Evolutionary conservation across 345 rosid species (phyloP).

Genomic region (Gossypium bickii): DNA sequence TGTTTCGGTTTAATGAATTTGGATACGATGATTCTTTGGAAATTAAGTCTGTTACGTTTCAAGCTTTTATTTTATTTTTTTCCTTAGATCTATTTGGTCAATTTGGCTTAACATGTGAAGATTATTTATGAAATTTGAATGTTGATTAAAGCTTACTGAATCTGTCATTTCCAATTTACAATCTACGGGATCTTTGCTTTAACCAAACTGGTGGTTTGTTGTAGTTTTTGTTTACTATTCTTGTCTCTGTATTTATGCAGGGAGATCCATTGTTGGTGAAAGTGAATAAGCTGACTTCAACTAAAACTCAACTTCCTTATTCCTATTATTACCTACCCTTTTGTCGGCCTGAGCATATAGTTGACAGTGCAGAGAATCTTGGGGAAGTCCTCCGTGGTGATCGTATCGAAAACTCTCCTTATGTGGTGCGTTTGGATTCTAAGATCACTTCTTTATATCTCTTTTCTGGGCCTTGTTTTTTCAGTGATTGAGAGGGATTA

Average conservation of each 20-base stretch:
- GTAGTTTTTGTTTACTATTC: not conserved
- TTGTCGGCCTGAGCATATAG: slow-evolving; percentile 53
- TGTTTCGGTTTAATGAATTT: not conserved
- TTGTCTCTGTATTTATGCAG: slow-evolving; percentile 30
- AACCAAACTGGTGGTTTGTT: not conserved
- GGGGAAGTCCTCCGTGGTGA: slow-evolving; percentile 57
- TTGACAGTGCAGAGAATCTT: slow-evolving; percentile 88
- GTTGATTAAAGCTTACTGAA: not conserved
- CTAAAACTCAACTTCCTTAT: slow-evolving; percentile 90
- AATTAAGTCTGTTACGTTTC: not conserved
- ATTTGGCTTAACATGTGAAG: not conserved
- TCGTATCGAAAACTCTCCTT: slow-evolving; percentile 18
- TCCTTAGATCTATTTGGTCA: not conserved
- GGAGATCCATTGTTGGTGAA: slow-evolving; percentile 80
- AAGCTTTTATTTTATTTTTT: not conserved
- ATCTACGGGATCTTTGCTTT: not conserved
- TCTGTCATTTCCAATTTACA: not conserved
- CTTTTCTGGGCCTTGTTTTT: not conserved
- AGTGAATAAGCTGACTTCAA: slow-evolving; percentile 86
- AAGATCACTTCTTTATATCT: not conserved
- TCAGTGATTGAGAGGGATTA: not conserved
- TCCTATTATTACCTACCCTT: slow-evolving; percentile 71
- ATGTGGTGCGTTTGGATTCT: slow-evolving; percentile 6
- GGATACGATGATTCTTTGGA: not conserved
- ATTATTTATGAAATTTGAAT: not conserved